Evolutionary conservation across 164 flowering plant genomes (phyloP), one percentile per base, ranked within the genome.

Genomic region (Santalum album): DNA sequence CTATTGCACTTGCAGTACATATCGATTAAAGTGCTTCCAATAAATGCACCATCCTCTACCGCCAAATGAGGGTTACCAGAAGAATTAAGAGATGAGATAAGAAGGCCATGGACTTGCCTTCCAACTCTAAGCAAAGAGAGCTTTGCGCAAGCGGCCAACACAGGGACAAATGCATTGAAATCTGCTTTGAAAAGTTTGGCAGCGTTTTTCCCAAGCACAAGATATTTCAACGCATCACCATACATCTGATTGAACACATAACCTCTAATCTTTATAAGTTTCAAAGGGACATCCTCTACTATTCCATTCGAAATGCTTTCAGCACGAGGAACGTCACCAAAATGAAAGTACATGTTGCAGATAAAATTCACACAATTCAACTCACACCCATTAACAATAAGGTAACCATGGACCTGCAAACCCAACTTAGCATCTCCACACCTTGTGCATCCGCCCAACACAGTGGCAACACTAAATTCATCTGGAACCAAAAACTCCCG

Each of bases 311-410:
- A 54, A 56, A 62, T 32, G 27, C 16, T 66, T 64, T 69, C 72
- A 5, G 69, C 75, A 21, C 25, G 52, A 29, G 26, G 48, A 20
- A 74, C 69, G 54, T 65, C 57, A 20, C 69, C 58, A 40, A 72
- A 65, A n/a, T 62, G 55, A 57, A 68, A 68, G 46, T 74, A 74
- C 75, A 74, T 68, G 38, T 61, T 68, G 50, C 66, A 64, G n/a
- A 71, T 25, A 5, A 69, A 57, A 53, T 43, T 50, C 19, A 20
- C 42, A 36, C 66, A 64, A 27, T 58, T 65, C 23, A n/a, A 49
- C 49, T 65, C 69, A 32, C n/a, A n/a, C n/a, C n/a, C n/a, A n/a
- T n/a, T n/a, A n/a, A n/a, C n/a, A n/a, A n/a, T n/a, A n/a, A n/a
- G n/a, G n/a, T 59, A 63, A 19, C 55, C 66, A 64, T 75, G 76